Evolutionary conservation across 176 grass and related monocot genomes (phyloP).

Genomic region (Tillandsia fasciculata): DNA sequence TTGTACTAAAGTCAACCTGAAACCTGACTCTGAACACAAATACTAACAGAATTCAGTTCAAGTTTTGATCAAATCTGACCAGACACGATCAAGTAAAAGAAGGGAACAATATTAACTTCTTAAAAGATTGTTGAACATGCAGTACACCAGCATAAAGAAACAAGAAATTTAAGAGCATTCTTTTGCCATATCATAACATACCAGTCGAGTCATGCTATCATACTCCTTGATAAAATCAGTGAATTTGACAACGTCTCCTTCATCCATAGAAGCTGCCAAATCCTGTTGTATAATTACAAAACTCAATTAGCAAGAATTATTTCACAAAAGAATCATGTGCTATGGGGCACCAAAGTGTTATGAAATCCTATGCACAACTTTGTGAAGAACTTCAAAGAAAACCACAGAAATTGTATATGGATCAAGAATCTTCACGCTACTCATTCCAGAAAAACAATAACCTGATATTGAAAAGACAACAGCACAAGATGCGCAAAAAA

Average conservation of each 20-base stretch:
- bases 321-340: neutral
- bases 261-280: slow-evolving; percentile 86
- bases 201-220: slow-evolving; percentile 95
- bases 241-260: slow-evolving; percentile 86
- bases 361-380: neutral
- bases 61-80: too few species aligned
- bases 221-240: slow-evolving; percentile 90
- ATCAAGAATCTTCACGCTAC: too few species aligned
- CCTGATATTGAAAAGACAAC: neutral
- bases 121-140: neutral
- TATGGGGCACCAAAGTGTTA: neutral
- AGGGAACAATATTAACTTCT: too few species aligned
- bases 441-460: neutral
- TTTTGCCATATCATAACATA: slow-evolving; percentile 22
- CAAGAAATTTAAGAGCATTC: slow-evolving; percentile 7
- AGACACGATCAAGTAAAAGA: too few species aligned
- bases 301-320: neutral
- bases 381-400: neutral
- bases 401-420: too few species aligned
- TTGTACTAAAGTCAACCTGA: too few species aligned
- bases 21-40: too few species aligned
- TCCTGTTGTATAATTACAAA: slow-evolving; percentile 37
- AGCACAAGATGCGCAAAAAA: neutral
- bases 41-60: too few species aligned
- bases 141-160: slow-evolving; percentile 8